Evolutionary conservation across 2,329 filamentous ascomycete species (phyloP), one percentile per base, ranked within the genome.

Genomic region (Orbilia javanica): DNA sequence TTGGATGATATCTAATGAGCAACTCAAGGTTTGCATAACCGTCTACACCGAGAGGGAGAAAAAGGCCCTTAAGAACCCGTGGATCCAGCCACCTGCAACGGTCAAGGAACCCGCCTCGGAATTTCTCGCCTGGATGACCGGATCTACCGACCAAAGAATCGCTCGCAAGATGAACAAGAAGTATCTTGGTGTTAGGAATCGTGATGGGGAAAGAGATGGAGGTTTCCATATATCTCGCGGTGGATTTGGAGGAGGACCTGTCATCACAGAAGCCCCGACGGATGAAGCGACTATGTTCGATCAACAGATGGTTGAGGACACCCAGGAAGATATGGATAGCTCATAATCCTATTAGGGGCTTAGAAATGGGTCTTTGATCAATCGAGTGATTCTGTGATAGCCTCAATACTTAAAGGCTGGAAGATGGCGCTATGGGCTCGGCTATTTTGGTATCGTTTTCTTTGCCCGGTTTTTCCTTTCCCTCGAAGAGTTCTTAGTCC

Each of bases 81-180:
- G 73, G 73, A 36, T 22, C 18, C 46, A 55, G 4, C 66, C 73
- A 20, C 7, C 25, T 0, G 66, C 11, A 11, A 71, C 50, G 10
- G 60, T 71, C 13, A 71, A 71, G 22, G 66, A 46, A 4, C 66
- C 57, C 2, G 73, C 73, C 4, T 77, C 73, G 7, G 60, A 77
- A 1, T 71, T 77, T 34, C 6, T 77, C 10, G 50, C 46, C 8
- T 77, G 73, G 73, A 71, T 62, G 48, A 62, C 65, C 10, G 73
- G 73, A 18, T 27, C 48, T 22, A 39, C 73, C 2, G 57, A 62
- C 11, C 22, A 10, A 1, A 22, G 22, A 4, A 27, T 27, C n/a
- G 15, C 5, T 10, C 20, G 8, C 1, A 36, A 25, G 6, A 77
- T 71, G 66, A 34, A 20, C 31, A 25, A 25, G 11, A 29, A 70